Base-by-base conservation (phyloP, 2,329 filamentous ascomycete genomes). In the Fusarium sp. region DNA sequence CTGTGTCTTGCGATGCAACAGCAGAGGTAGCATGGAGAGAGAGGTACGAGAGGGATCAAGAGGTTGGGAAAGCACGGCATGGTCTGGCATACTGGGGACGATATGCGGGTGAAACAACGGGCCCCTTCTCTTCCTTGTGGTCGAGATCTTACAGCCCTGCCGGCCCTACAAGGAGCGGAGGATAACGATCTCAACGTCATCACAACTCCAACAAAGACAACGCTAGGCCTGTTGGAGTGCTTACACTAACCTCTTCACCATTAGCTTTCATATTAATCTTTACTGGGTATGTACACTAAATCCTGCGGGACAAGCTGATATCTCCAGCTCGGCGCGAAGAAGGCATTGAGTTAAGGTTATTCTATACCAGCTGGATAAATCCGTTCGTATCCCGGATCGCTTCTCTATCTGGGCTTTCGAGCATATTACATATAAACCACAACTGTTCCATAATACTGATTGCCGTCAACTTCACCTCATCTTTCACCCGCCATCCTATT, bases 11-110 rank as follows among this genome's bases (percentile, higher is more conserved):
- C 7, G 49, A 63, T 10, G 0, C 1, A 25, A 14, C 49, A 11
- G 48, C 48, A 8, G 18, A 32, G 13, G 14, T 1, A 2, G 24
- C 29, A 20, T 64, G 61, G 61, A 9, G 0, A 9, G 0, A 1
- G 16, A 63, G 4, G 32, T 55, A 3, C 22, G 27, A 8, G 16
- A 13, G 1, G 49, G 11, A 0, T 44, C 29, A 2, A 30, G 29
- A 12, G 54, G 25, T 6, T 64, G 61, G 61, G 48, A 48, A 1
- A 56, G 6, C 4, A 45, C n/a, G 0, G 30, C 49, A 6, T 64
- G 61, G 61, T 22, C 29, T 1, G 34, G 14, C 5, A 64, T 64
- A 25, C 13, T 64, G 1, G 61, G 61, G 3, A 63, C 61, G 8
- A 25, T 64, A 3, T 64, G 58, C 11, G 58, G 58, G 24, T 56